Evolutionary conservation across 305 asterid genomes (phyloP).

Genomic region (Solanum hybrid): DNA sequence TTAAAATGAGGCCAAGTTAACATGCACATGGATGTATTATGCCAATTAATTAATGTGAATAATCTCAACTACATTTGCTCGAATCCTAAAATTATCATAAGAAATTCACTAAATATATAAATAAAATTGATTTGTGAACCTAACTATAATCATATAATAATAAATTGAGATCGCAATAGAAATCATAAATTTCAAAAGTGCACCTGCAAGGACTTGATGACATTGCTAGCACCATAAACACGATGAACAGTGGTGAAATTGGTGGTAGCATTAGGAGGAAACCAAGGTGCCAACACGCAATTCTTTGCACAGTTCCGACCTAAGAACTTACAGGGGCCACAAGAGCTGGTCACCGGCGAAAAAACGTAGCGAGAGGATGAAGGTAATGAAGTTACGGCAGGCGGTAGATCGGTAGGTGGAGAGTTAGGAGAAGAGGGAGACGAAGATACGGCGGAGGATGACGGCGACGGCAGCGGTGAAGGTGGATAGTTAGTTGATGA

Average conservation of each 20-base stretch:
- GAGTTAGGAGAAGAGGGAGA: constrained; percentile 12
- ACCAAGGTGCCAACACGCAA: constrained; percentile 61
- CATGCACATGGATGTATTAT: no score
- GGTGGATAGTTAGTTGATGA: not conserved
- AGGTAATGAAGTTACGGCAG: not conserved
- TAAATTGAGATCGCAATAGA: no score
- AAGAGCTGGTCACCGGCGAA: constrained; percentile 38
- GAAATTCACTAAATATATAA: no score
- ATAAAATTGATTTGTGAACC: no score
- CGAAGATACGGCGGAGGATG: not conserved
- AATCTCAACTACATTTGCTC: no score
- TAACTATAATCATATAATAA: no score
- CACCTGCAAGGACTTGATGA: constrained; percentile 71
- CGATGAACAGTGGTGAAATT: constrained; percentile 65
- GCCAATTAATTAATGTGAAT: no score
- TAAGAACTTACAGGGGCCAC: constrained; percentile 56
- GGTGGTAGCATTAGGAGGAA: constrained; percentile 52
- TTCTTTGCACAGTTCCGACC: constrained; percentile 52
- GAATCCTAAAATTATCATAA: no score
- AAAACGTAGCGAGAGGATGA: not conserved
- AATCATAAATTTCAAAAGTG: no score
- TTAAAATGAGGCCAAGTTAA: no score
- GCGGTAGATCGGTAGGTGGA: constrained; percentile 8
- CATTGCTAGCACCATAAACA: constrained; percentile 65
- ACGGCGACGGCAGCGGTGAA: not conserved